Base-by-base conservation (phyloP, 164 flowering plant genomes). In the Aristolochia contorta region DNA sequence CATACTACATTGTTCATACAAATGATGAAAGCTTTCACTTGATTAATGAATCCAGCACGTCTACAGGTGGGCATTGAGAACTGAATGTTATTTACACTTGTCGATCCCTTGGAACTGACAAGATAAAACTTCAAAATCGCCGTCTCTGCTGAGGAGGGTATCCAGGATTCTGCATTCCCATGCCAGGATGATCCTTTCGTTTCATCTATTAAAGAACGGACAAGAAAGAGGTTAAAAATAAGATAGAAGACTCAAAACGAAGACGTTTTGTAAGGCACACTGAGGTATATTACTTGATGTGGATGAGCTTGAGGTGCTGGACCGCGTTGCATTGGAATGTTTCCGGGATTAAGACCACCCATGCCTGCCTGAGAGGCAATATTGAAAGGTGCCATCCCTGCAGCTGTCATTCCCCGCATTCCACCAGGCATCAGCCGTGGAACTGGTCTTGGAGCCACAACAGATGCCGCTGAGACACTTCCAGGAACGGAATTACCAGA, bases 361-460 rank as follows among this genome's bases (percentile, higher is more conserved):
- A 85, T 79, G 24, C 80, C 90, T 12, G 85, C 83, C 77, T 93
- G 97, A 56, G 92, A 75, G 53, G 90, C 74, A n/a, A 90, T 78
- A 74, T 80, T 86, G 69, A 86, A 93, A 58, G 81, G 75, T 48
- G 85, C 46, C 78, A 93, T 86, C 43, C 84, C 87, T 48, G 78
- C 85, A 74, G 78, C 81, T 63, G 72, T 87, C 82, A 90, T 83
- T 69, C 97, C 82, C 61, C 68, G 98, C 90, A 90, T 84, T 67
- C 81, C 82, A 19, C 77, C 80, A 41, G 71, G 61, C 86, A 90
- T 79, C 41, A 71, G 83, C 65, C 99, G 81, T 56, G 86, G 88
- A 2, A 79, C 75, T 52, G 86, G 68, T 72, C 99, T 79, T 59
- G 75, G 70, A 57, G 75, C 47, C 70, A 78, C 80, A 47, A 60